A percentile compares a stretch with the other conserved stretches of the same genome.
Conservation (phyloP, 164 flowering plant species). For the Aristolochia fimbriata region DNA sequence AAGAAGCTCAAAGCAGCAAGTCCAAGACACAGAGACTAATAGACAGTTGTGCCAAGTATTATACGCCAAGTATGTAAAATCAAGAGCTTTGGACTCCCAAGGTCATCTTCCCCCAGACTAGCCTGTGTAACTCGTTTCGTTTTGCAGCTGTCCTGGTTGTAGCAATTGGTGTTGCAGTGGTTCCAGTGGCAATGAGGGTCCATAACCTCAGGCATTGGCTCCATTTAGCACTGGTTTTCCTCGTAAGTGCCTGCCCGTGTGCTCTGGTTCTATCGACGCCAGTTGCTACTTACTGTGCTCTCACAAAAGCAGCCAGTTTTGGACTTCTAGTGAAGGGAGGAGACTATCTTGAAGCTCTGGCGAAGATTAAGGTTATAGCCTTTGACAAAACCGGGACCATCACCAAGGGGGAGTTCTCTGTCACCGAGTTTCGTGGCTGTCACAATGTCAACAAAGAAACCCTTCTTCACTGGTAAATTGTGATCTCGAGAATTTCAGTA, state of each 20-base stretch:
- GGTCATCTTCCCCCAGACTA: too few relatives aligned
- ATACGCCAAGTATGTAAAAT: constrained; percentile 60
- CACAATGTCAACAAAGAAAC: constrained; percentile 21
- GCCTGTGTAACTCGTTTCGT: not conserved
- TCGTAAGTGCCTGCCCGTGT: constrained; percentile 96
- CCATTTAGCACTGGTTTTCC: constrained; percentile 60
- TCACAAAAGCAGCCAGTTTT: constrained; percentile 62
- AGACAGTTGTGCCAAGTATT: constrained; percentile 65
- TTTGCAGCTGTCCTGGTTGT: constrained; percentile 55
- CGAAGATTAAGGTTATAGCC: constrained; percentile 55
- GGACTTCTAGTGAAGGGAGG: constrained; percentile 88
- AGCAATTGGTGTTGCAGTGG: constrained; percentile 37
- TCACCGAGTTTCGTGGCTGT: constrained; percentile 40
- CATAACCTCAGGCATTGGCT: constrained; percentile 47
- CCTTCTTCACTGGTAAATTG: constrained; percentile 25
- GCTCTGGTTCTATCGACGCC: constrained; percentile 92
- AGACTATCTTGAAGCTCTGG: constrained; percentile 63
- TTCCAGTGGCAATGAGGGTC: constrained; percentile 46
- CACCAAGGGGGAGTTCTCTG: constrained; percentile 74
- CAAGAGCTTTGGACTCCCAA: not conserved
- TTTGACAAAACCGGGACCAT: constrained; percentile 95
- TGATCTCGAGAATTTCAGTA: too few relatives aligned
- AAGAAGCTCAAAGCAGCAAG: constrained; percentile 81
- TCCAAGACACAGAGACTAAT: constrained; percentile 60
- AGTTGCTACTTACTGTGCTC: constrained; percentile 77